Evolutionary conservation across 176 grass and related monocot genomes (phyloP), one percentile per base, ranked within the genome.

Genomic region (Phoenix roebelenii): DNA sequence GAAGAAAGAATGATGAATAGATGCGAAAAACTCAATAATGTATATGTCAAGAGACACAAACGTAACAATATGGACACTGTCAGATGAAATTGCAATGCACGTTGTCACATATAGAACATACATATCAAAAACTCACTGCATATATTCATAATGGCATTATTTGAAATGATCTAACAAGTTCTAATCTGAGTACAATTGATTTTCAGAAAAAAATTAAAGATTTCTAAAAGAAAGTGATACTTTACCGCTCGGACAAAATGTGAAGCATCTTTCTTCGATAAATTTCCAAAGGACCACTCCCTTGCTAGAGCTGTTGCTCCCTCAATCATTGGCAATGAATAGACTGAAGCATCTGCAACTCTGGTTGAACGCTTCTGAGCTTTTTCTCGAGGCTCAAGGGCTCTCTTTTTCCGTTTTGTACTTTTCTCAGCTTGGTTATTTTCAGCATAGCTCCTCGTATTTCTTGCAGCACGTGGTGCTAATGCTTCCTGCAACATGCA

Each of bases 391-490:
- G 59, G 74, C 26, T 97, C 87, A 32, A 76, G 53, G 16, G 39
- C 65, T 48, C 82, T 75, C 50, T 81, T 91, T 88, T 82, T 98
- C 60, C 84, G 83, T 60, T 63, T 77, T 53, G 64, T 80, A 51
- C 44, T 82, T 80, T 83, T 88, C 56, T 85, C 78, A 10, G 83
- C 62, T 50, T 74, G 81, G 61, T 70, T 73, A 75, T 98, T 82
- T 76, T 98, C 93, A 74, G 89, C 81, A 71, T 98, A 98, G 63
- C 84, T 98, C 67, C 80, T 84, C 28, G 65, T 92, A 79, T 67
- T 98, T 64, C 93, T 81, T 55, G 93, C 93, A 88, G 93, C 93
- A 54, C 93, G 87, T 76, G 93, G 93, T 60, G 93, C 93, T 73
- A 98, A 80, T 48, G 82, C 86, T 79, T 91, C 87, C 93, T 98